A percentile compares a stretch with the other conserved stretches of the same genome.
These are phyloP conservation scores for Clonostachys sp. DNA, from an alignment of 2,329 filamentous ascomycete species.

Conservation along the genomic window DNA sequence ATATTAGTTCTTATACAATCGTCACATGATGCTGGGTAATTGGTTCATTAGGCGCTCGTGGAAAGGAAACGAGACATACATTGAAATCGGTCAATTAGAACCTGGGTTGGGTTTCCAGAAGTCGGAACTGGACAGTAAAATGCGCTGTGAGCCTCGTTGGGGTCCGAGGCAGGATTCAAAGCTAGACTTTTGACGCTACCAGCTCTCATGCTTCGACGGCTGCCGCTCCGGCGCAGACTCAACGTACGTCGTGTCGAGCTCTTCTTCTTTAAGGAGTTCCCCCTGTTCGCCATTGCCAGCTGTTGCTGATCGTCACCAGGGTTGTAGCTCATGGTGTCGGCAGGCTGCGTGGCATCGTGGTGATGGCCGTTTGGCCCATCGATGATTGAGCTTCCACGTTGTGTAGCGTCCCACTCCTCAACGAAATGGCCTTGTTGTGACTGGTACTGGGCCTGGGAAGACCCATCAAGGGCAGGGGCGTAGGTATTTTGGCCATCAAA, in stretches of 20 bases:
- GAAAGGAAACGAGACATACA: slow-evolving; percentile 42
- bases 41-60: background rate
- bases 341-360: background rate
- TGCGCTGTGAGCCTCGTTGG: slow-evolving; percentile 72
- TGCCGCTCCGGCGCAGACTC: slow-evolving; percentile 75
- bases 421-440: slow-evolving; percentile 47
- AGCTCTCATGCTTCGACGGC: slow-evolving; percentile 75
- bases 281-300: slow-evolving; percentile 23
- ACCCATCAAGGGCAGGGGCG: background rate
- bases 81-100: slow-evolving; percentile 84
- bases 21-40: background rate
- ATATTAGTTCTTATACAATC: background rate
- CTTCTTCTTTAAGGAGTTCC: slow-evolving; percentile 86
- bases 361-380: slow-evolving; percentile 32
- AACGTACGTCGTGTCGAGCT: slow-evolving; percentile 67
- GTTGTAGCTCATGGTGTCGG: slow-evolving; percentile 42
- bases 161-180: slow-evolving; percentile 63
- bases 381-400: slow-evolving; percentile 60
- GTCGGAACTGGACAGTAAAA: slow-evolving; percentile 91
- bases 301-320: slow-evolving; percentile 33
- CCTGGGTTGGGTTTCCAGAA: slow-evolving; percentile 79
- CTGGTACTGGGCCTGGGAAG: no score
- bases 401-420: slow-evolving; percentile 68
- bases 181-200: slow-evolving; percentile 82
- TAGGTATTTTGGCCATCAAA: slow-evolving; percentile 1